Evolutionary conservation across 768 basidiomycete species (phyloP), one percentile per base, ranked within the genome.

Genomic region (Podaxis rugospora): DNA sequence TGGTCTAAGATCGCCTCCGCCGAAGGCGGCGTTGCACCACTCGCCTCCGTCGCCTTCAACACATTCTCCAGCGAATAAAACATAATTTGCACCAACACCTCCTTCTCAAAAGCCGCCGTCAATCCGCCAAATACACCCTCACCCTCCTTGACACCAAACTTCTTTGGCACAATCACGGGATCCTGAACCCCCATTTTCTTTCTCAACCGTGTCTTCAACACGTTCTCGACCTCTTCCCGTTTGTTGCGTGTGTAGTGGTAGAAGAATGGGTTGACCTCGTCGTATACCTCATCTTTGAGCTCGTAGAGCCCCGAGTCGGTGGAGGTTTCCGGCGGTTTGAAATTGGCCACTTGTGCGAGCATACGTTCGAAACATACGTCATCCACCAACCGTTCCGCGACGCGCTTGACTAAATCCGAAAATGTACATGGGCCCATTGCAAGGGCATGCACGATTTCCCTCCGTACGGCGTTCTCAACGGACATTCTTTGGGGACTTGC

Each of bases 221-320:
- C 83, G 44, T 79, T 83, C 68, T 95, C 93, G 27, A 93, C 96
- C 70, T 95, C 92, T 67, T 96, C 93, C 42, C 95, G 83, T 66
- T 93, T 88, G 75, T 98, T 98, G 42, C 95, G 82, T 14, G 92
- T 89, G 71, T 97, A 98, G 69, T 98, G 95, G 69, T 90, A 92
- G 77, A 95, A 98, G 75, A 95, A 97, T 0, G 95, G 95, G 67
- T 98, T 91, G 64, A 98, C 90, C 64, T 97, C 91, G 63, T 87
- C 89, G 71, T 85, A 94, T 18, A 78, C 80, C 66, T 89, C 90
- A 49, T 93, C 86, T 70, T 87, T 90, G 57, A 99, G 83, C 63
- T 95, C 88, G 73, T 98, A 98, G n/a, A 85, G 75, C 0, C 97
- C 97, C 0, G 81, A 81, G 65, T 96, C 95, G 1, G 87, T 78